Evolutionary conservation across 2,329 filamentous ascomycete genomes (phyloP).

Genomic region (Decorospora gaudefroyi): DNA sequence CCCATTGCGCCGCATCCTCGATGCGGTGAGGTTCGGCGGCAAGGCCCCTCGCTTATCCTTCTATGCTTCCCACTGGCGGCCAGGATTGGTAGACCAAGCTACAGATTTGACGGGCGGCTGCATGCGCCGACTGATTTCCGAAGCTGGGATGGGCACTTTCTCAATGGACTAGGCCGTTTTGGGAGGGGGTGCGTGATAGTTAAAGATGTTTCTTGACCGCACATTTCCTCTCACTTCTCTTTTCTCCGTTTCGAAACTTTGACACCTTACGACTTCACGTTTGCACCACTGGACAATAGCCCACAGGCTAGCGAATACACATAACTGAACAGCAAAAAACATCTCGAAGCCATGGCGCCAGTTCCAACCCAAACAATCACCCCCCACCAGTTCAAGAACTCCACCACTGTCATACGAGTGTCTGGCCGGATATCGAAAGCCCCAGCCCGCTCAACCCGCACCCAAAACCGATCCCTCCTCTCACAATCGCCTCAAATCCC

Average conservation of each 20-base stretch:
- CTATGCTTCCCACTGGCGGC: slow-evolving; percentile 16
- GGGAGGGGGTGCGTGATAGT: slow-evolving; percentile 20
- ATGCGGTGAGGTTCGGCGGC: slow-evolving; percentile 27
- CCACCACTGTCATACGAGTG: slow-evolving; percentile 25
- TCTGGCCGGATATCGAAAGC: slow-evolving; percentile 28
- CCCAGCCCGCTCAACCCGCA: slow-evolving; percentile 26
- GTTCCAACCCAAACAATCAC: slow-evolving; percentile 35
- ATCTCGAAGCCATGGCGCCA: slow-evolving; percentile 23
- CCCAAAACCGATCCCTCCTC: slow-evolving; percentile 23
- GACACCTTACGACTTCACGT: slow-evolving; percentile 4
- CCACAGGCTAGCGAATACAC: neutral
- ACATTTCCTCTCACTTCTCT: slow-evolving; percentile 19
- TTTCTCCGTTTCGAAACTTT: slow-evolving; percentile 6
- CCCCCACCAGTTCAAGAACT: slow-evolving; percentile 27
- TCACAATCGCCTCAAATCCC: slow-evolving; percentile 31
- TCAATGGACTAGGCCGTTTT: slow-evolving; percentile 25
- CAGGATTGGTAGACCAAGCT: slow-evolving; percentile 19
- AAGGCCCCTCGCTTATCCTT: slow-evolving; percentile 23
- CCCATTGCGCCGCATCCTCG: slow-evolving; percentile 1
- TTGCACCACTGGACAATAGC: neutral
- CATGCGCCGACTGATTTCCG: slow-evolving; percentile 25
- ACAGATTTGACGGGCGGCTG: slow-evolving; percentile 17
- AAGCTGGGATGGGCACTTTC: slow-evolving; percentile 25
- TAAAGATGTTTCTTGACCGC: slow-evolving; percentile 32
- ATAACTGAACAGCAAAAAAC: slow-evolving; percentile 1